Conservation (phyloP, 805 yeast species). For the Brettanomyces naardenensis region DNA sequence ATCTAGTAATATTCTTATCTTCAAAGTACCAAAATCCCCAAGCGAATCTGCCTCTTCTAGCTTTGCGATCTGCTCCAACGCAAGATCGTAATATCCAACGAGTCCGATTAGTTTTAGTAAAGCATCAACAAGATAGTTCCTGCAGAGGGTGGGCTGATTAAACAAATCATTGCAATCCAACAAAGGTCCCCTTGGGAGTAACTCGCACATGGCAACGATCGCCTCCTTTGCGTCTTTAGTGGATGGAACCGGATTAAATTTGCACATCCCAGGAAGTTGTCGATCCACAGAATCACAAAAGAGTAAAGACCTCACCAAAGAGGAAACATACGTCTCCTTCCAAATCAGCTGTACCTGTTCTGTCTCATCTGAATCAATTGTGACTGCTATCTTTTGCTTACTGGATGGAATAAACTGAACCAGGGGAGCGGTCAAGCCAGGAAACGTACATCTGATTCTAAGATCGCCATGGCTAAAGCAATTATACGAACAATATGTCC, state of each 20-base stretch:
- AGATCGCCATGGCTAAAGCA: conserved; percentile 67
- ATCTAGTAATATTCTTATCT: conserved; percentile 32
- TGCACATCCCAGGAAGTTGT: conserved; percentile 53
- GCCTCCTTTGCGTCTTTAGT: conserved; percentile 29
- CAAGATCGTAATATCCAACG: conserved; percentile 29
- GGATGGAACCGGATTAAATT: conserved; percentile 34
- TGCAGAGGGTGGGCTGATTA: conserved; percentile 28
- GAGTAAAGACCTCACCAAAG: conserved; percentile 45
- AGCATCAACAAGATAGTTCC: conserved; percentile 49
- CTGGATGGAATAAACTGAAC: conserved; percentile 42
- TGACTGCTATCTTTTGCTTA: conserved; percentile 22
- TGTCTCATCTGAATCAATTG: conserved; percentile 33
- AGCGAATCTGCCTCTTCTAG: conserved; percentile 13
- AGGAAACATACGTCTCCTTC: conserved; percentile 56
- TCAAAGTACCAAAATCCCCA: conserved; percentile 25
- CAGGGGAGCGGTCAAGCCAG: conserved; percentile 33
- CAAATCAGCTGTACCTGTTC: conserved; percentile 44
- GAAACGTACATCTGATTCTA: conserved; percentile 54
- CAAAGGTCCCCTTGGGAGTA: conserved; percentile 39
- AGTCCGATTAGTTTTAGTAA: conserved; percentile 33
- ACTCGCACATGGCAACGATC: conserved; percentile 30
- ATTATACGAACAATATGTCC: conserved; percentile 65
- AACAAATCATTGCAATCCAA: conserved; percentile 33
- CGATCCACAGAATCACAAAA: conserved; percentile 46
- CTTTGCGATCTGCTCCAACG: conserved; percentile 31